Percentiles rank a stretch among this genome's conserved stretches.
phyloP scores from a whole-genome alignment of 345 rosid species.

The Ailanthus altissimus region DNA sequence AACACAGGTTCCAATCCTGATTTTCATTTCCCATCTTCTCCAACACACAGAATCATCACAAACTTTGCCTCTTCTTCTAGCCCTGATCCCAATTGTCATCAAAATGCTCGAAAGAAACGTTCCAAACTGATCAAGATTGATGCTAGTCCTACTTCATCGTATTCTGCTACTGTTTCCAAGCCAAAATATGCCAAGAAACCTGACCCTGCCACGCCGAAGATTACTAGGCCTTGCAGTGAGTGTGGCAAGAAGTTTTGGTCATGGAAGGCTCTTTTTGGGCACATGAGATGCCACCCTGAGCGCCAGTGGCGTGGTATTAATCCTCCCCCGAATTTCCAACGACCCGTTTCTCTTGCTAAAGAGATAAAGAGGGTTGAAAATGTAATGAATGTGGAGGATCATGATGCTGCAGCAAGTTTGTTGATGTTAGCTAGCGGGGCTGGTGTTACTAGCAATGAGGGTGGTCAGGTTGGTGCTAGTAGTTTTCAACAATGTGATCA shows the following conservation, averaged over 20 bases:
- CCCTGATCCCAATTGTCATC: constrained; percentile 25
- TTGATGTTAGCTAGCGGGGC: constrained; percentile 46
- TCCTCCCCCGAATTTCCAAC: constrained; percentile 56
- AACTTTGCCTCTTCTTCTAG: constrained; percentile 34
- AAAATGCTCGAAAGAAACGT: constrained; percentile 53
- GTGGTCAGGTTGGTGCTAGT: neutral
- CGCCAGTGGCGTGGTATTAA: constrained; percentile 82
- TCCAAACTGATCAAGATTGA: constrained; percentile 38
- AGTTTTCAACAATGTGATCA: constrained; percentile 3
- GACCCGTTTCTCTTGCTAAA: constrained; percentile 13
- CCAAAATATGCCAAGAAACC: constrained; percentile 59
- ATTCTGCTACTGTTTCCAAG: constrained; percentile 24
- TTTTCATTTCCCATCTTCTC: constrained; percentile 28
- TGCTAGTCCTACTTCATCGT: constrained; percentile 19
- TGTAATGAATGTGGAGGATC: constrained; percentile 55
- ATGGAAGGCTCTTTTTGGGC: constrained; percentile 89
- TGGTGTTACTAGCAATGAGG: neutral
- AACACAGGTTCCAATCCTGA: constrained; percentile 29
- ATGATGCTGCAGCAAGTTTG: constrained; percentile 70
- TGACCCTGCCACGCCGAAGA: constrained; percentile 72
- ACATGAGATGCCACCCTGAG: constrained; percentile 95
- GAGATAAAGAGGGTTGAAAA: constrained; percentile 8
- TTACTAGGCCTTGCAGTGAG: constrained; percentile 80
- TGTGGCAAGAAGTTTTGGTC: constrained; percentile 95
- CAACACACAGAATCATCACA: constrained; percentile 23